phyloP scores from a whole-genome alignment of 176 grass and related monocot genomes.

The Microstegium vimineum region DNA sequence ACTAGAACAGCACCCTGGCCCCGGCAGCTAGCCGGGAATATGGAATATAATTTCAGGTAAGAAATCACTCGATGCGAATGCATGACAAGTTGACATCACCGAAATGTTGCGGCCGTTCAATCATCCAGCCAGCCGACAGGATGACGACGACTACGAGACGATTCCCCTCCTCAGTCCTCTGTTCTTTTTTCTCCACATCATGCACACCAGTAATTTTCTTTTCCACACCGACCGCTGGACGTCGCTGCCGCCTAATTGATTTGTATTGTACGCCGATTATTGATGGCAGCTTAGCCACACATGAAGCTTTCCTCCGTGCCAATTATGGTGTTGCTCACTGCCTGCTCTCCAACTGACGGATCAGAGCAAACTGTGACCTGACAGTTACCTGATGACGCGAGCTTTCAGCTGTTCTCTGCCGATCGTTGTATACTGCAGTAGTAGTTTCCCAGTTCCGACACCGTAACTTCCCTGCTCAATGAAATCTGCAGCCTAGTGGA shows the following conservation, averaged over 20 bases:
- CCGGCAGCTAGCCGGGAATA: background rate
- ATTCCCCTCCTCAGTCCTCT: no score
- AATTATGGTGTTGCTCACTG: background rate
- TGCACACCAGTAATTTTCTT: background rate
- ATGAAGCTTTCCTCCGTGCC: background rate
- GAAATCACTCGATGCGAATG: background rate
- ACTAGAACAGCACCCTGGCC: background rate
- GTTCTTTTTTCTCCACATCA: background rate
- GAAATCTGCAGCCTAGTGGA: background rate
- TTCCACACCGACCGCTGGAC: background rate
- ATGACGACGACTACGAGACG: background rate
- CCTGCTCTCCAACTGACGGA: background rate
- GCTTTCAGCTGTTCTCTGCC: no score
- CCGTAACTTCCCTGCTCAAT: no score
- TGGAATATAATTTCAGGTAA: slow-evolving; percentile 3
- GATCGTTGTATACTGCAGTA: no score
- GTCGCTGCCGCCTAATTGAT: background rate
- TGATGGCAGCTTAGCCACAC: background rate
- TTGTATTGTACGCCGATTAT: background rate
- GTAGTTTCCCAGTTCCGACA: no score
- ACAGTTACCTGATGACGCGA: background rate
- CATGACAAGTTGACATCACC: background rate
- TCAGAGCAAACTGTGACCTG: background rate
- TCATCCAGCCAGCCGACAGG: background rate
- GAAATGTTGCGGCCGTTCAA: background rate